phyloP scores from a whole-genome alignment of 345 rosid genomes.

The Cardamine chenopodiifolia region DNA sequence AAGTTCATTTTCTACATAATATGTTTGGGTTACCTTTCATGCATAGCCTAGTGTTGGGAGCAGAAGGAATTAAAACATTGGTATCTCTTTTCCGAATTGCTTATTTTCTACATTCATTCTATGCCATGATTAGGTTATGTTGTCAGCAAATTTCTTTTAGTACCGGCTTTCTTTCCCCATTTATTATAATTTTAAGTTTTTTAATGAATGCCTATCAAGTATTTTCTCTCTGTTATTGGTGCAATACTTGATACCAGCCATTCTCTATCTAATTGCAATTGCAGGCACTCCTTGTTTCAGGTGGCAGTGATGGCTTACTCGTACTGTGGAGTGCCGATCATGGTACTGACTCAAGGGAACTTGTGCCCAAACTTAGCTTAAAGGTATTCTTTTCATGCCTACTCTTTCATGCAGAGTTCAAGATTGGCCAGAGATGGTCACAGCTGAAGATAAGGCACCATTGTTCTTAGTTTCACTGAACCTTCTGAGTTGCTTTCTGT shows the following conservation, averaged over 20 bases:
- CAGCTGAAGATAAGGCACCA: slow-evolving; percentile 7
- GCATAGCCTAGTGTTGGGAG: slow-evolving; percentile 9
- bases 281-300: slow-evolving; percentile 97
- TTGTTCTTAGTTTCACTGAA: slow-evolving; percentile 19
- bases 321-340: slow-evolving; percentile 97
- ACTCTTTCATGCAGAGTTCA: slow-evolving; percentile 22
- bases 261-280: slow-evolving; percentile 38
- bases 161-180: not conserved
- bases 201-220: not conserved
- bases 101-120: not conserved
- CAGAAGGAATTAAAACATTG: not conserved
- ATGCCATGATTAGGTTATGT: slow-evolving; percentile 20
- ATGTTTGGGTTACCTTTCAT: slow-evolving; percentile 13
- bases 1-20: slow-evolving; percentile 1
- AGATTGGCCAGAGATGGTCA: slow-evolving; percentile 13
- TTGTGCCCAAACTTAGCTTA: slow-evolving; percentile 95
- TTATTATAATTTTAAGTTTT: not conserved
- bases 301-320: slow-evolving; percentile 95
- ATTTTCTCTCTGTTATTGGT: slow-evolving; percentile 11
- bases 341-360: slow-evolving; percentile 90
- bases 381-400: slow-evolving; percentile 56
- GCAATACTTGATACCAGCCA: slow-evolving; percentile 21
- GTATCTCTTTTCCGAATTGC: slow-evolving; percentile 13
- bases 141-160: not conserved
- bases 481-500: slow-evolving; percentile 16